Percentiles rank a stretch among this genome's conserved stretches.
Evolutionary conservation across 805 yeast genomes (phyloP).

Genomic region (Peterozyma xylosa): DNA sequence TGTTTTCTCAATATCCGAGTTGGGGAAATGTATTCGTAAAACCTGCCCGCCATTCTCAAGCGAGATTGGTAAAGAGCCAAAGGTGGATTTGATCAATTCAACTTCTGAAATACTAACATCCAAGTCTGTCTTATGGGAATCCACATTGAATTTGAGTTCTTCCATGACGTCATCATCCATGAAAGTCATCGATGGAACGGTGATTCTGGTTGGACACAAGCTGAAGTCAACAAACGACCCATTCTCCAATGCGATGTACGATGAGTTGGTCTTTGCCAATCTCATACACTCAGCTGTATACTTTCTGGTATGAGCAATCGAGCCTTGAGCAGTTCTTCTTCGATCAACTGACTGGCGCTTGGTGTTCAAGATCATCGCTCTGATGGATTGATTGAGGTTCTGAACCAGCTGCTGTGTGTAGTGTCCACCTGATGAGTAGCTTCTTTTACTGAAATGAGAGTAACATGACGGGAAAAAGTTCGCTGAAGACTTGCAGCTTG

Average conservation of each 20-base stretch:
- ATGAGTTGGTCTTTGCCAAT: conserved; percentile 26
- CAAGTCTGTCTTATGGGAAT: conserved; percentile 30
- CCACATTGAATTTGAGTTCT: conserved; percentile 27
- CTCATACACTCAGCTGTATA: conserved; percentile 23
- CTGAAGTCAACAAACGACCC: conserved; percentile 57
- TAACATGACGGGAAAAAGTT: conserved; percentile 16
- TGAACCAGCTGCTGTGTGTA: conserved; percentile 49
- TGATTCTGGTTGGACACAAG: conserved; percentile 26
- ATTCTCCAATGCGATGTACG: conserved; percentile 13
- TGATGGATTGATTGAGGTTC: conserved; percentile 44
- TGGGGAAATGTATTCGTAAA: conserved; percentile 62
- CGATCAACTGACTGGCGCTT: neutral
- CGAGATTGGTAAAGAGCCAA: conserved; percentile 62
- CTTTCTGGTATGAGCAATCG: conserved; percentile 12
- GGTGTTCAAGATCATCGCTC: conserved; percentile 17
- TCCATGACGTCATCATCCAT: conserved; percentile 37
- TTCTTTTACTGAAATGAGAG: conserved; percentile 26
- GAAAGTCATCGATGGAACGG: conserved; percentile 31
- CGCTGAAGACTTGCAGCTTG: no score
- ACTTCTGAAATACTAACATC: conserved; percentile 36
- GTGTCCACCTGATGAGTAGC: conserved; percentile 27
- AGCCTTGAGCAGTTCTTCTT: conserved; percentile 6
- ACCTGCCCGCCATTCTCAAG: conserved; percentile 29
- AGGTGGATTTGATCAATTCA: conserved; percentile 34
- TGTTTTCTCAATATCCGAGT: conserved; percentile 52